Base-by-base conservation (phyloP, 345 rosid species). In the Anacardium occidentale region DNA sequence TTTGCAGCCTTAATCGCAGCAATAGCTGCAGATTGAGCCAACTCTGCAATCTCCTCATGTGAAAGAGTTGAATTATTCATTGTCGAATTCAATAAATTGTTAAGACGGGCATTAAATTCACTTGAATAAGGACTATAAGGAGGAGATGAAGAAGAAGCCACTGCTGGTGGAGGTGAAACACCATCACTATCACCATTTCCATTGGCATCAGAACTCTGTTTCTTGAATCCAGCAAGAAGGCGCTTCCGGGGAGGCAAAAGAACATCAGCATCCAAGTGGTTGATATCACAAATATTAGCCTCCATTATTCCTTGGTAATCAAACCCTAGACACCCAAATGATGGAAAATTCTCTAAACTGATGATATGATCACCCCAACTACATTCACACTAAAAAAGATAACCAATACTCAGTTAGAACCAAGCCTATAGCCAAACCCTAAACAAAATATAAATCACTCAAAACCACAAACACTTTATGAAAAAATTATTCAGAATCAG, bases 221-320 rank as follows among this genome's bases (percentile, higher is more conserved):
- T 92, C 91, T 92, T 95, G 78, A 82, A 85, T 82, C 96, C 98
- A 1, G 99, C 97, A 42, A 95, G 97, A 67, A 92, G 84, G 18
- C 99, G 92, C 71, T 95, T 95, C 53, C 98, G 83, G 10, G 99
- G 99, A 73, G 99, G 99, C 68, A 95, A 74, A 59, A 88, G 99
- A 56, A 79, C 97, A 76, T 86, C 96, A 9, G 90, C 88, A 64
- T 86, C 92, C 80, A 90, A 78, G 74, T 84, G 92, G 84, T 86
- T 88, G 74, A 87, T 82, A 74, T 84, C 95, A 73, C 87, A 92
- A 69, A 80, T 59, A 68, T 88, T 90, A 72, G 86, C 81, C 69
- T 89, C 92, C 98, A 90, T 92, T 68, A 47, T 65, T 72, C 67
- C 81, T 52, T 53, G 54, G 66, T 42, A 70, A 52, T 42, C 66